Evolutionary conservation across 192 early-diverging fungal species (phyloP).

Genomic region (Entophlyctis luteolus): DNA sequence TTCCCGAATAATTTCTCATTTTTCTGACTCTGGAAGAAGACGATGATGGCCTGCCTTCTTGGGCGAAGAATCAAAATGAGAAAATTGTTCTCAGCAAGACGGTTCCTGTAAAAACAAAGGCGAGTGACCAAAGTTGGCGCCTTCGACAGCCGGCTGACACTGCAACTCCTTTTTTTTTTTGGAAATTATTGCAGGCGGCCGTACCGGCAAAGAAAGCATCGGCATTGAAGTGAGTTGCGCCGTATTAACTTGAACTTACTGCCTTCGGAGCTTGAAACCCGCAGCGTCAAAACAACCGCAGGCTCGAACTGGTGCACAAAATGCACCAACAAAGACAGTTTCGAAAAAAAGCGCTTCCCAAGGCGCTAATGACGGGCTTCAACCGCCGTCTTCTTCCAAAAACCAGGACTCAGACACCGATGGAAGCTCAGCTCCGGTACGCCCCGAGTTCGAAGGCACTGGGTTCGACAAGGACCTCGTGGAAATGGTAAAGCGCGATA

Average conservation of each 20-base stretch:
- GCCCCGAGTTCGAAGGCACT: slow-evolving; percentile 42
- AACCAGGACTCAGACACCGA: background rate
- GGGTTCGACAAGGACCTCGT: slow-evolving; percentile 64
- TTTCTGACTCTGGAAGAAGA: too few species aligned
- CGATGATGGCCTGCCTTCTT: slow-evolving; percentile 36
- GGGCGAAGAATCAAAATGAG: slow-evolving; percentile 44
- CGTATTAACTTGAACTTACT: too few species aligned
- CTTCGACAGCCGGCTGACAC: too few species aligned
- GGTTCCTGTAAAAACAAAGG: slow-evolving; percentile 20
- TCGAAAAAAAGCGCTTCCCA: slow-evolving; percentile 3
- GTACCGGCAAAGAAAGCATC: slow-evolving; percentile 9
- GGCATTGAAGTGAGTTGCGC: background rate
- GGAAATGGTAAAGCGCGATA: slow-evolving; percentile 60
- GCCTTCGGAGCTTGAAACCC: slow-evolving; percentile 11
- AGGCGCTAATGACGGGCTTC: background rate
- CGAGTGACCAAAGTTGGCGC: too few species aligned
- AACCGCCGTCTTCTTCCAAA: background rate
- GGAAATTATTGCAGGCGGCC: too few species aligned
- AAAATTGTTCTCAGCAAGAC: too few species aligned
- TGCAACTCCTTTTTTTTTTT: too few species aligned
- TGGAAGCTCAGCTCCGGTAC: background rate
- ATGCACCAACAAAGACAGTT: background rate
- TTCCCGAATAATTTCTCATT: too few species aligned
- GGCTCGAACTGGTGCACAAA: slow-evolving; percentile 15
- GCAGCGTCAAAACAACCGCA: slow-evolving; percentile 10